A percentile compares a stretch with the other conserved stretches of the same genome.
Conservation (phyloP, 2,329 filamentous ascomycete species). For the Juglanconis juglandina region DNA sequence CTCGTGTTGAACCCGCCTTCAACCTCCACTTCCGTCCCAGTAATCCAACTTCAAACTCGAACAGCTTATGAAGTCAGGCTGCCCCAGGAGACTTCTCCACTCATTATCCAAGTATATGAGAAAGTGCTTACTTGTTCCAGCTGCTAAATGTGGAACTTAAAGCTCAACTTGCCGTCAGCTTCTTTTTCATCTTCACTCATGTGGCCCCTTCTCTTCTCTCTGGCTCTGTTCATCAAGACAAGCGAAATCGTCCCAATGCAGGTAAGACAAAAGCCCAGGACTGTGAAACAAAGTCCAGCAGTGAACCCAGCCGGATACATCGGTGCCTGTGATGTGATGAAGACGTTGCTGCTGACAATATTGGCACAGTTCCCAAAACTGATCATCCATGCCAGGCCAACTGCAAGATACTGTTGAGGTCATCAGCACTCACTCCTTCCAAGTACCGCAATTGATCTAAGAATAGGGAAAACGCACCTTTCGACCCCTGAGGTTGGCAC, state of each 20-base stretch:
- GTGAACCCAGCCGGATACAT: constrained; percentile 35
- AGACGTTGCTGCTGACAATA: constrained; percentile 39
- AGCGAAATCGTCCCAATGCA: not conserved
- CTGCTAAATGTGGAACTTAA: constrained; percentile 3
- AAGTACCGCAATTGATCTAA: not conserved
- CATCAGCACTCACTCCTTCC: not conserved
- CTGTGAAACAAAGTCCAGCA: constrained; percentile 30
- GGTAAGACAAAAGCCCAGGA: not conserved
- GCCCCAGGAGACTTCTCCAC: too few species aligned
- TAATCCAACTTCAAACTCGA: too few species aligned
- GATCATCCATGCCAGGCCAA: constrained; percentile 38
- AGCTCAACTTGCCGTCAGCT: not conserved
- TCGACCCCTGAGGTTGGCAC: constrained; percentile 3
- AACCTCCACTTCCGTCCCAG: too few species aligned
- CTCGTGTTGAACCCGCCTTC: too few species aligned
- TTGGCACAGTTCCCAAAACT: constrained; percentile 44
- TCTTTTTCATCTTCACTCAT: constrained; percentile 5
- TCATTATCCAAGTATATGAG: not conserved
- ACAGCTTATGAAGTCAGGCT: too few species aligned
- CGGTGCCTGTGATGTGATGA: constrained; percentile 35
- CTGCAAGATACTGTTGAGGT: constrained; percentile 26
- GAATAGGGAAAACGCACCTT: not conserved
- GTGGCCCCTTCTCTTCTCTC: not conserved
- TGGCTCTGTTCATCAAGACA: not conserved
- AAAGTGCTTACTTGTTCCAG: not conserved